Base-by-base conservation (phyloP, 768 basidiomycete species). In the Amanita phalloides region DNA sequence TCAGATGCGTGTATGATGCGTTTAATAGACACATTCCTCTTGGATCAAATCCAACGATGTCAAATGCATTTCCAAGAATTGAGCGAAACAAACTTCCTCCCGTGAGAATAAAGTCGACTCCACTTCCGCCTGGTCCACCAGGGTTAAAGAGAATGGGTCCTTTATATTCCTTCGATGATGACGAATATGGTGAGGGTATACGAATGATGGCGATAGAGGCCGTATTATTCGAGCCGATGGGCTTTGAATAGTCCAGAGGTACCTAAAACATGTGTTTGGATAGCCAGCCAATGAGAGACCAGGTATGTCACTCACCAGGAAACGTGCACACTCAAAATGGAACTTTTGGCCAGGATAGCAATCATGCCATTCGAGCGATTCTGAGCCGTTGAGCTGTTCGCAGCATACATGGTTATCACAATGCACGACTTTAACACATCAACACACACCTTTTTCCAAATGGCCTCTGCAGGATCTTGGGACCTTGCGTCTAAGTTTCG, bases 101-200 rank as follows among this genome's bases (percentile, higher is more conserved):
- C 0, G 36, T 2, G 3, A 57, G 25, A 21, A 70, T 54, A 0
- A 66, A 21, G 3, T 61, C 58, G 5, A 75, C 67, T 3, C 75
- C 74, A 52, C 71, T 71, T 2, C 68, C 70, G 6, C 75, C 75
- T 1, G 74, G 75, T 0, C 76, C 74, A n/a, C 75, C 72, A 1
- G 73, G 74, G 48, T 75, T 61, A 10, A 32, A 32, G 9, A 32
- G 32, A 11, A 32, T 32, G 10, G 32, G 32, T 3, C 32, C 32
- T 11, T 11, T 11, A 4, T 32, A 32, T 32, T 32, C 32, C 32
- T 32, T 32, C 11, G 32, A 32, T 32, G 32, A 32, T 11, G 32
- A 4, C 9, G 10, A 32, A 3, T 32, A 32, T 4, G 32, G 32
- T 9, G 10, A 32, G 10, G 32, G 32, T 32, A 32, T 11, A 32